A percentile compares a stretch with the other conserved stretches of the same genome.
Conservation (phyloP, 2,329 filamentous ascomycete species). For the Alternaria viburni region DNA sequence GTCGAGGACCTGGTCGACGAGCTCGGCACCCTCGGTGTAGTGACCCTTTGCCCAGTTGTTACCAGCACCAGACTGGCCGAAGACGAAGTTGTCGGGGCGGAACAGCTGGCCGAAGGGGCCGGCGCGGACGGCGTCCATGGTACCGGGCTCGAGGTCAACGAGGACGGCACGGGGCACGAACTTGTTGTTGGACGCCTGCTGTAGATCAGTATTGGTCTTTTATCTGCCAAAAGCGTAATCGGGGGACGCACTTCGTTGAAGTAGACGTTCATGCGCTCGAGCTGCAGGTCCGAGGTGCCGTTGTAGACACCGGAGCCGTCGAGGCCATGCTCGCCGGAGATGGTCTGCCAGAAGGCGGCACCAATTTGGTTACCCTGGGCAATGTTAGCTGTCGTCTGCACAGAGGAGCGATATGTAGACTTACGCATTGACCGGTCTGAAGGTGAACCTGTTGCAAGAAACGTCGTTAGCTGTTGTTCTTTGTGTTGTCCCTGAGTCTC, state of each 20-base stretch:
- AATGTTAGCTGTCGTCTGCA: conserved; percentile 37
- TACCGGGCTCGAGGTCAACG: conserved; percentile 98
- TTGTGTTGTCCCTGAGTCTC: conserved; percentile 45
- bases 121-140: conserved; percentile 98
- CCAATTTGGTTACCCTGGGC: conserved; percentile 98
- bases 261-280: conserved; percentile 99
- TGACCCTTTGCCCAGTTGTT: conserved; percentile 99
- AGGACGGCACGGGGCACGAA: conserved; percentile 99
- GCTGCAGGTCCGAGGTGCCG: conserved; percentile 96
- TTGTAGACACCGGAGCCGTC: conserved; percentile 98
- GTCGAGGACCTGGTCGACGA: conserved; percentile 97
- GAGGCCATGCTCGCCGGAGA: conserved; percentile 81
- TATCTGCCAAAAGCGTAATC: not conserved
- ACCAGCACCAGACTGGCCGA: conserved; percentile 98
- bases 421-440: conserved; percentile 99
- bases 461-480: conserved; percentile 62
- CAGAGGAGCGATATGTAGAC: conserved; percentile 45
- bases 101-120: conserved; percentile 99
- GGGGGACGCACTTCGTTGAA: conserved; percentile 79
- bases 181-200: conserved; percentile 92
- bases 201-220: conserved; percentile 29
- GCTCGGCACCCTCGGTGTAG: conserved; percentile 99
- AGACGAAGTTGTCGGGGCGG: conserved; percentile 99
- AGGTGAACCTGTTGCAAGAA: conserved; percentile 84
- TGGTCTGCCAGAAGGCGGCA: conserved; percentile 93